Conservation (phyloP, 106 monocot genomes). For the Phalaenopsis equestris region DNA sequence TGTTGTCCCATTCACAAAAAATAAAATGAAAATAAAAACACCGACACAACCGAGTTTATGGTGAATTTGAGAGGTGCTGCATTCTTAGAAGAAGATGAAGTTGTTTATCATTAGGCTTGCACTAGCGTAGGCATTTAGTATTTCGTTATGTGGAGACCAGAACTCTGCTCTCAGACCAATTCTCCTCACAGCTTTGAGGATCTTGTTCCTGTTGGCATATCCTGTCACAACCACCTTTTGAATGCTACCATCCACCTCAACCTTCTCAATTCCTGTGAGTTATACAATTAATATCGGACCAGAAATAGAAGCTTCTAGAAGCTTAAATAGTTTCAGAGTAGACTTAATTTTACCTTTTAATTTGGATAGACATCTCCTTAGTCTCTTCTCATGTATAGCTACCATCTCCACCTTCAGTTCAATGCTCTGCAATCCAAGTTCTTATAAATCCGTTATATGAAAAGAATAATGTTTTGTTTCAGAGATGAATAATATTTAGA, state of each 20-base stretch:
- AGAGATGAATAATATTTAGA: neutral
- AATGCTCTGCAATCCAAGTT: conserved; percentile 41
- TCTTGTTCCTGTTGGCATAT: conserved; percentile 73
- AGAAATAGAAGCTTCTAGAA: neutral
- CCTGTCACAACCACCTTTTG: conserved; percentile 84
- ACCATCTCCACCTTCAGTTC: conserved; percentile 97
- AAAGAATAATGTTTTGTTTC: neutral
- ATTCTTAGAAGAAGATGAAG: conserved; percentile 64
- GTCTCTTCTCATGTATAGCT: conserved; percentile 89
- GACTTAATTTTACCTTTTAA: conserved; percentile 44
- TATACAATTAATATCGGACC: neutral
- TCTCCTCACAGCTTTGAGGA: conserved; percentile 70
- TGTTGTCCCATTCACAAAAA: neutral
- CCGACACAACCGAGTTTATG: no score
- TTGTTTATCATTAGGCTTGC: conserved; percentile 65
- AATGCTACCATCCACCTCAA: conserved; percentile 75
- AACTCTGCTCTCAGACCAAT: conserved; percentile 71
- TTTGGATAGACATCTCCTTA: conserved; percentile 84
- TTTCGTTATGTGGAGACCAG: conserved; percentile 90
- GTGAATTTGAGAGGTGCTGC: neutral
- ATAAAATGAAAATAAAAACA: conserved; percentile 11
- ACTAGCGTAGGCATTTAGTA: conserved; percentile 72
- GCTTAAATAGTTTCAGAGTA: neutral
- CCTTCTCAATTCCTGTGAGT: conserved; percentile 77
- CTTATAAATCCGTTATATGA: neutral